A percentile compares a stretch with the other conserved stretches of the same genome.
These are phyloP conservation scores for Apiosordaria backusii DNA, from an alignment of 495 filamentous ascomycete species.

Conservation along the genomic window DNA sequence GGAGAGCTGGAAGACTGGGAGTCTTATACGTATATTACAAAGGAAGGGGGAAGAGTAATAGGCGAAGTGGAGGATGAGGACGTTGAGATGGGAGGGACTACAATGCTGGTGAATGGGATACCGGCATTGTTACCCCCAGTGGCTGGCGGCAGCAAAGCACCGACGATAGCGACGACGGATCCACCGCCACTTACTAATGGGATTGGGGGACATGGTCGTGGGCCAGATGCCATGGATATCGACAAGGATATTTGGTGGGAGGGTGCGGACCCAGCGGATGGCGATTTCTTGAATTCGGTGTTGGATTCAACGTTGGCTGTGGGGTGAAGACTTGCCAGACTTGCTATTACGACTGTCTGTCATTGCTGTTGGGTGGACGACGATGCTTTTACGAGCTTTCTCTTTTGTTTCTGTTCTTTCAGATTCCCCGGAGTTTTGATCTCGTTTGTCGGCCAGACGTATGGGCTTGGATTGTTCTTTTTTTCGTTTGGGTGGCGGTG, in stretches of 20 bases:
- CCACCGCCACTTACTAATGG: conserved; percentile 36
- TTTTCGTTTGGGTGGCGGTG: background rate
- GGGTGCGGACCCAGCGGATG: conserved; percentile 60
- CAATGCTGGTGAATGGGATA: background rate
- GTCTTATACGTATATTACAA: conserved; percentile 48
- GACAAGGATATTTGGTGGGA: conserved; percentile 71
- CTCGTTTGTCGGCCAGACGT: background rate
- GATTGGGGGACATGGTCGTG: conserved; percentile 16
- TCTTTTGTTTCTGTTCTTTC: conserved; percentile 7
- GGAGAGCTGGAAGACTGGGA: conserved; percentile 65
- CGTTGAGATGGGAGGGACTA: conserved; percentile 34
- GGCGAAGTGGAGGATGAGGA: conserved; percentile 23
- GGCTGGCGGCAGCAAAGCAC: conserved; percentile 11
- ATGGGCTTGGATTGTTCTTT: conserved; percentile 2
- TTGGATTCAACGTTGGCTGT: conserved; percentile 58
- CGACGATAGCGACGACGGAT: conserved; percentile 25
- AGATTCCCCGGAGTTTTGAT: background rate
- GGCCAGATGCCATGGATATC: conserved; percentile 59
- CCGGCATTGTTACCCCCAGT: background rate
- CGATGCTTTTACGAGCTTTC: background rate
- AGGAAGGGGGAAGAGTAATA: conserved; percentile 29
- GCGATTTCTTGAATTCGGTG: conserved; percentile 59
- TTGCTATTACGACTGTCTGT: background rate
- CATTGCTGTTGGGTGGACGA: background rate
- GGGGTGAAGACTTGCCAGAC: conserved; percentile 9